A percentile compares a stretch with the other conserved stretches of the same genome.
Evolutionary conservation across 2,329 filamentous ascomycete species (phyloP).

Genomic region (Pseudocercospora fijiensis): DNA sequence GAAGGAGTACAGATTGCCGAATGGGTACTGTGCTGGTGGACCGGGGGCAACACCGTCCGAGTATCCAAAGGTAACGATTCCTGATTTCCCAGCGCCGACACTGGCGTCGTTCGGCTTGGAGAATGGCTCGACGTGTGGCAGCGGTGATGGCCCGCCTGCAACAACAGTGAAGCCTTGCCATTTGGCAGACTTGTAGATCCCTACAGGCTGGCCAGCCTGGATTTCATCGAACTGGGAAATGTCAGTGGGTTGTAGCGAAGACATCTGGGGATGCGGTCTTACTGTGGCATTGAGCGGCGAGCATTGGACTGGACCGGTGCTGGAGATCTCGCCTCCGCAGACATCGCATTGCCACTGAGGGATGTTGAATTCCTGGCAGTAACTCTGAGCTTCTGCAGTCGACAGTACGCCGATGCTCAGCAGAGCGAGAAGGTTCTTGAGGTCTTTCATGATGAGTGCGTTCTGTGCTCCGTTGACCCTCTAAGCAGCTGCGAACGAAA

Average conservation of each 20-base stretch:
- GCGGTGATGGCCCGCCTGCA: background rate
- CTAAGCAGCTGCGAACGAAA: background rate
- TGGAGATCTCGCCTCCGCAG: constrained; percentile 1
- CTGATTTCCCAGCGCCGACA: constrained; percentile 6
- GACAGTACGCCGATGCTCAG: background rate
- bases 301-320: constrained; percentile 6
- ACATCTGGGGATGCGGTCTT: background rate
- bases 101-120: constrained; percentile 7
- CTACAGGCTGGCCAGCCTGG: background rate
- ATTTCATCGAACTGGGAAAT: constrained; percentile 9
- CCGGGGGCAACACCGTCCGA: background rate
- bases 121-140: background rate
- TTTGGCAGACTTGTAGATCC: constrained; percentile 8
- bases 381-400: background rate
- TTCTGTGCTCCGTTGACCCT: background rate
- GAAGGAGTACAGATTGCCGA: constrained; percentile 8
- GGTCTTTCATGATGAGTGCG: background rate
- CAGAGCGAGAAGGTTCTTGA: background rate
- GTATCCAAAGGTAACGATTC: constrained; percentile 13
- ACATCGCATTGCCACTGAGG: constrained; percentile 10
- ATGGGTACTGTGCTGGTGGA: background rate
- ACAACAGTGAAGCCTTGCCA: constrained; percentile 8
- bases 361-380: background rate
- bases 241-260: background rate
- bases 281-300: constrained; percentile 7